A percentile compares a stretch with the other conserved stretches of the same genome.
Evolutionary conservation across 768 basidiomycete species (phyloP).

Genomic region (Galerina marginata): DNA sequence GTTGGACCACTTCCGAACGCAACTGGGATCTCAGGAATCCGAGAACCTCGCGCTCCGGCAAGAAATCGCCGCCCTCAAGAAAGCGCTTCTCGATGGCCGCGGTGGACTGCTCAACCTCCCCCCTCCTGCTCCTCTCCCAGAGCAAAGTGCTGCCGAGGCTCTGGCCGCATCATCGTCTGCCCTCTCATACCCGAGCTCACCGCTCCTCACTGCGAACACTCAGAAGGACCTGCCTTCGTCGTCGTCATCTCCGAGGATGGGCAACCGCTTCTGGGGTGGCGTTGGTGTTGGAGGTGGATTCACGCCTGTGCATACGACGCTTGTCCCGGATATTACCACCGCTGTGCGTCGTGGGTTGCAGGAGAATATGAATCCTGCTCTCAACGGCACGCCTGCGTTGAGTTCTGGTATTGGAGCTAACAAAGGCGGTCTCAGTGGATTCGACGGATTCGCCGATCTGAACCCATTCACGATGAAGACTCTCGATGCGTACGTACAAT

Average conservation of each 20-base stretch:
- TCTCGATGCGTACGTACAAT: constrained; percentile 70
- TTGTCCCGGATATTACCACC: constrained; percentile 69
- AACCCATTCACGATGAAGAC: constrained; percentile 90
- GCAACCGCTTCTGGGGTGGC: constrained; percentile 83
- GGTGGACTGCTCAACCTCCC: constrained; percentile 54
- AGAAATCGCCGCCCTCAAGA: constrained; percentile 78
- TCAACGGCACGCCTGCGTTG: constrained; percentile 47
- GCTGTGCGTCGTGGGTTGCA: constrained; percentile 46
- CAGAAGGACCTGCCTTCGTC: constrained; percentile 79
- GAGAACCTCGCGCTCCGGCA: constrained; percentile 86
- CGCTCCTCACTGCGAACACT: constrained; percentile 66
- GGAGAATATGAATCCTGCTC: constrained; percentile 81
- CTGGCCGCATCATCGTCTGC: constrained; percentile 31
- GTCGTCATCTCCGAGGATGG: constrained; percentile 61
- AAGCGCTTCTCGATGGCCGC: constrained; percentile 72
- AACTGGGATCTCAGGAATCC: constrained; percentile 77
- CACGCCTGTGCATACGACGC: constrained; percentile 84
- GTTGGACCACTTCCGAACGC: constrained; percentile 84
- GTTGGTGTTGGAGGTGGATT: constrained; percentile 56
- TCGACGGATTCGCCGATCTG: constrained; percentile 79
- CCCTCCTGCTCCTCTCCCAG: constrained; percentile 54
- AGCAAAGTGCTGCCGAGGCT: constrained; percentile 43
- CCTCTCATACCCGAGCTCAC: constrained; percentile 25
- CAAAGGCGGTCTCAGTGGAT: constrained; percentile 43
- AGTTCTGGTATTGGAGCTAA: constrained; percentile 14